Evolutionary conservation across 2,329 filamentous ascomycete genomes (phyloP), one percentile per base, ranked within the genome.

Genomic region (Basipetospora sp.): DNA sequence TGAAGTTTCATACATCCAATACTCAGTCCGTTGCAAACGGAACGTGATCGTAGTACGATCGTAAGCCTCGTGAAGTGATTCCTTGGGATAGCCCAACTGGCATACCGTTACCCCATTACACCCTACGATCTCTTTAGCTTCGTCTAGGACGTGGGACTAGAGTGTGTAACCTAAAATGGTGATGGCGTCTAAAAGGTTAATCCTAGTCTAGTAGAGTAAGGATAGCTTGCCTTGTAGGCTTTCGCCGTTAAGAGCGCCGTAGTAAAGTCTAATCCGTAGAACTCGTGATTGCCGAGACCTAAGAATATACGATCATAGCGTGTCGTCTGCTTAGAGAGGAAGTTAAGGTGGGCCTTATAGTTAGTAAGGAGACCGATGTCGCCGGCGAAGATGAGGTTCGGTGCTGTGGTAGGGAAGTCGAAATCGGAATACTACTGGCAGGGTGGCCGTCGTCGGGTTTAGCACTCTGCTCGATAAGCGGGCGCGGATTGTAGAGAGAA

Each of bases 91-190:
- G n/a, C n/a, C n/a, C n/a, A n/a, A n/a, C n/a, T n/a, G n/a, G n/a
- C n/a, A n/a, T n/a, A n/a, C n/a, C n/a, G n/a, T n/a, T n/a, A n/a
- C n/a, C n/a, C n/a, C n/a, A n/a, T n/a, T n/a, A n/a, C n/a, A n/a
- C n/a, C 52, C 33, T 11, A 76, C 63, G 4, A 60, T 46, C 1
- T 50, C 49, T 9, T 46, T 51, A 4, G 55, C 53, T 4, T 58
- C 50, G 0, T 55, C 43, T 0, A 64, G 56, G 5, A 77, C 59
- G 0, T 51, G 44, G 2, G 69, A 73, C 65, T 71, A 74, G 0
- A 77, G 55, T 2, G 70, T 73, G 43, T 68, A 74, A 5, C 72
- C 72, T 2, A 77, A 50, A 3, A 77, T 51, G 3, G 62, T 68
- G n/a, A 73, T 37, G 17, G 48, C 48, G 2, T 51, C 50, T 2